Percentiles rank a stretch among this genome's conserved stretches.
phyloP scores from a whole-genome alignment of 805 yeast genomes.

The Kazachstania psychrophila region DNA sequence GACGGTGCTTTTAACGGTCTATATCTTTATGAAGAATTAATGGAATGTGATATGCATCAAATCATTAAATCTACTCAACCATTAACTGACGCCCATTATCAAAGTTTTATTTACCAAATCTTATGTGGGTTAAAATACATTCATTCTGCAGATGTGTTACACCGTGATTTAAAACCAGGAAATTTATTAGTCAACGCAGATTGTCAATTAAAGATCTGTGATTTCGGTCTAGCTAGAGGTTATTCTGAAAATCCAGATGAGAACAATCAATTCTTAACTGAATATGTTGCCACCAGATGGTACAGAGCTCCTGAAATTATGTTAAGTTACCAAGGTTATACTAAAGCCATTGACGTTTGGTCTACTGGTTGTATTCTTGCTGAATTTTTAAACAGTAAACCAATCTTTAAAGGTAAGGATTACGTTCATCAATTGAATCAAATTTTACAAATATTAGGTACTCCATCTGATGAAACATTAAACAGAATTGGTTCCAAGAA shows the following conservation, averaged over 20 bases:
- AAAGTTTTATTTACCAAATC: slow-evolving; percentile 84
- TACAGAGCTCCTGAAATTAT: slow-evolving; percentile 97
- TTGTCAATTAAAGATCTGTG: slow-evolving; percentile 93
- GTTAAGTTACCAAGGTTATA: slow-evolving; percentile 86
- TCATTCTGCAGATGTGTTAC: slow-evolving; percentile 87
- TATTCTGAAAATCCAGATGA: slow-evolving; percentile 72
- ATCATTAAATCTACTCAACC: slow-evolving; percentile 91
- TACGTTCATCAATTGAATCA: slow-evolving; percentile 91
- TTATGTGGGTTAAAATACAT: slow-evolving; percentile 84
- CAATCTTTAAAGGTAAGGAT: slow-evolving; percentile 90
- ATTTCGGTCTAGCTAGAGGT: slow-evolving; percentile 92
- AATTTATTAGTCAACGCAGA: slow-evolving; percentile 89
- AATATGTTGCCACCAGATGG: slow-evolving; percentile 98
- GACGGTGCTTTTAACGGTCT: slow-evolving; percentile 82
- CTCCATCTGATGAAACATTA: slow-evolving; percentile 69
- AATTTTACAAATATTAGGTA: slow-evolving; percentile 80
- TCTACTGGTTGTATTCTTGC: slow-evolving; percentile 96
- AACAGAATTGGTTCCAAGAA: slow-evolving; percentile 70
- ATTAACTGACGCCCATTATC: slow-evolving; percentile 89
- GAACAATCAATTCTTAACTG: slow-evolving; percentile 90
- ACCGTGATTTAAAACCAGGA: slow-evolving; percentile 91
- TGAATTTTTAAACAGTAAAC: slow-evolving; percentile 82
- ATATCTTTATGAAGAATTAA: slow-evolving; percentile 87
- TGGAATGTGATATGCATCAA: slow-evolving; percentile 99
- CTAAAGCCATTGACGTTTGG: slow-evolving; percentile 97